A percentile compares a stretch with the other conserved stretches of the same genome.
These are phyloP conservation scores for Ceratobasidium papillatum DNA, from an alignment of 1,284 basidiomycete genomes.

Conservation along the genomic window DNA sequence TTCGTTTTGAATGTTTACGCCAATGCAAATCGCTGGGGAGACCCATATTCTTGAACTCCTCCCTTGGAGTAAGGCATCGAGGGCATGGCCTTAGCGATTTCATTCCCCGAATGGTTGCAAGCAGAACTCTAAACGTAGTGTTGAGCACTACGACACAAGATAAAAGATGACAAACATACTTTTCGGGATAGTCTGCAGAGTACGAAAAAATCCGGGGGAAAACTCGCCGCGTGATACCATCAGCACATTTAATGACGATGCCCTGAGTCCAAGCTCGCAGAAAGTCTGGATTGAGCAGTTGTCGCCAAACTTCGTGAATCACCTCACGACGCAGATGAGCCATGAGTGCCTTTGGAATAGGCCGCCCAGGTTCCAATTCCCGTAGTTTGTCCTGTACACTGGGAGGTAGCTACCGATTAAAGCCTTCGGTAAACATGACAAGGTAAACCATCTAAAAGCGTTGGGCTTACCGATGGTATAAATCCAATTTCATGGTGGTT, in stretches of 20 bases:
- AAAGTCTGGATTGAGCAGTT: constrained; percentile 48
- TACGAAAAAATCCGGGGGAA: constrained; percentile 54
- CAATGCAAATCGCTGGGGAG: constrained; percentile 43
- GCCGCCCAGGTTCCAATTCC: background rate
- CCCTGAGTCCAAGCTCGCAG: constrained; percentile 52
- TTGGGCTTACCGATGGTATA: constrained; percentile 49
- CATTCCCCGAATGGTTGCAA: constrained; percentile 42
- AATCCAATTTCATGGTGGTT: constrained; percentile 50
- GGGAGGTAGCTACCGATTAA: constrained; percentile 48
- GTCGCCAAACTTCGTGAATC: constrained; percentile 51
- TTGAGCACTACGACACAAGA: background rate
- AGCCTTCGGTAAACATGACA: background rate
- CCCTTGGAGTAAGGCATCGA: constrained; percentile 29
- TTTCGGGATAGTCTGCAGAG: constrained; percentile 56
- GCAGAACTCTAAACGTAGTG: background rate
- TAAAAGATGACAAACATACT: constrained; percentile 47
- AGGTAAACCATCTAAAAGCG: background rate
- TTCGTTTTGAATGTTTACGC: background rate
- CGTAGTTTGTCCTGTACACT: constrained; percentile 48
- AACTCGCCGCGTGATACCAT: constrained; percentile 50
- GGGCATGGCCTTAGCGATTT: constrained; percentile 43
- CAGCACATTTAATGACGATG: constrained; percentile 49
- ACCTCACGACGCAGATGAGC: constrained; percentile 52
- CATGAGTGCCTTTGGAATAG: constrained; percentile 42
- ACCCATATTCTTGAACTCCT: constrained; percentile 31